A percentile compares a stretch with the other conserved stretches of the same genome.
phyloP scores from a whole-genome alignment of 2,329 filamentous ascomycete genomes.

The Cadophora gregata region DNA sequence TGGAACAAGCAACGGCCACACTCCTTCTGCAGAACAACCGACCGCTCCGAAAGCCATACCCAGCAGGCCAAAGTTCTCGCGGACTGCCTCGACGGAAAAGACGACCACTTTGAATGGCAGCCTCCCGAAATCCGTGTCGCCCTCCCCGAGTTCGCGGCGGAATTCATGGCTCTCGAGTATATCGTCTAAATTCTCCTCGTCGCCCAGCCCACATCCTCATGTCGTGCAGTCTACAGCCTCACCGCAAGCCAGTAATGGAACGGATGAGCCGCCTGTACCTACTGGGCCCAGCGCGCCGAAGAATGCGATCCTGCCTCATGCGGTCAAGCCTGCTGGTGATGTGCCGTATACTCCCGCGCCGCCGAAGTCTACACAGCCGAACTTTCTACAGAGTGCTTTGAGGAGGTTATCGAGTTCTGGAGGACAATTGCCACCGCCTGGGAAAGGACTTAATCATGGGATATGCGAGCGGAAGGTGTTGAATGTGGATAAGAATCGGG shows the following conservation, averaged over 20 bases:
- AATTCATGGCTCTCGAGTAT: slow-evolving; percentile 94
- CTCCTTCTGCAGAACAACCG: slow-evolving; percentile 20
- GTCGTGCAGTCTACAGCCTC: slow-evolving; percentile 26
- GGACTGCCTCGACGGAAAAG: slow-evolving; percentile 39
- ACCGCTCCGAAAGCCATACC: slow-evolving; percentile 36
- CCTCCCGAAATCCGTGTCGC: slow-evolving; percentile 35
- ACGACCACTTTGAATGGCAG: slow-evolving; percentile 36
- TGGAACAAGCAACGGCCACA: slow-evolving; percentile 16
- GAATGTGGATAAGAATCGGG: slow-evolving; percentile 82
- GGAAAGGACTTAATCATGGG: slow-evolving; percentile 64
- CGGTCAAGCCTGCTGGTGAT: slow-evolving; percentile 60
- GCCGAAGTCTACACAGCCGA: slow-evolving; percentile 70
- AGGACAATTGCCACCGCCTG: slow-evolving; percentile 45
- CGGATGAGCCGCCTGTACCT: slow-evolving; percentile 46
- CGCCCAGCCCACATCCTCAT: slow-evolving; percentile 42
- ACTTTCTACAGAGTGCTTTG: slow-evolving; percentile 81
- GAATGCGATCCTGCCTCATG: slow-evolving; percentile 65
- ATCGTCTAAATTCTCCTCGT: slow-evolving; percentile 86
- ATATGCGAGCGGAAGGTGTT: slow-evolving; percentile 81
- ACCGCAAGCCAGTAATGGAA: not conserved
- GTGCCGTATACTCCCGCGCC: slow-evolving; percentile 76
- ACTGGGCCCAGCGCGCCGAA: slow-evolving; percentile 50
- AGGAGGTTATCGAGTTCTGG: slow-evolving; percentile 79
- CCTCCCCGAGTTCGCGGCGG: slow-evolving; percentile 49
- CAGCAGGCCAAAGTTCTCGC: slow-evolving; percentile 36